Conservation (phyloP, 2,329 filamentous ascomycete species). For the Stylonectria norvegica region DNA sequence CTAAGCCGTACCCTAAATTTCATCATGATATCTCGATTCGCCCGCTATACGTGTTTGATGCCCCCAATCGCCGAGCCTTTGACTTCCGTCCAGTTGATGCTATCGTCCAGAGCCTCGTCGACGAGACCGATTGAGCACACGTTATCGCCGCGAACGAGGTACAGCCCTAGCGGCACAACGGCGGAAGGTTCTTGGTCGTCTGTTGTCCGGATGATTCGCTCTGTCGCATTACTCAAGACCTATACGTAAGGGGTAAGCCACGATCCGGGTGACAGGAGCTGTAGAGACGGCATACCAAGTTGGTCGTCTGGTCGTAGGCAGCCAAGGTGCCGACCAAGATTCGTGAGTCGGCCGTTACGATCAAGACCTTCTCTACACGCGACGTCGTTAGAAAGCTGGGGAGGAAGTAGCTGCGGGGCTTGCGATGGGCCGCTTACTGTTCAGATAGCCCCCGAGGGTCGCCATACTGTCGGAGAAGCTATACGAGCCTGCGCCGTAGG, state of each 20-base stretch:
- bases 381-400: slow-evolving; percentile 1
- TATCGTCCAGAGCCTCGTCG: slow-evolving; percentile 82
- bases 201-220: slow-evolving; percentile 82
- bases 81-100: slow-evolving; percentile 91
- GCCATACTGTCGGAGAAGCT: slow-evolving; percentile 33
- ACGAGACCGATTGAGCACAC: slow-evolving; percentile 87
- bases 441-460: slow-evolving; percentile 43
- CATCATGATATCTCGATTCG: slow-evolving; percentile 2
- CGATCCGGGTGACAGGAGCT: neutral
- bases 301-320: slow-evolving; percentile 87
- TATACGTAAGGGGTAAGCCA: slow-evolving; percentile 29
- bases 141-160: slow-evolving; percentile 90
- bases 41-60: slow-evolving; percentile 67
- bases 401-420: slow-evolving; percentile 4
- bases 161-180: slow-evolving; percentile 80
- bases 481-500: slow-evolving; percentile 1
- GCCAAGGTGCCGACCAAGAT: slow-evolving; percentile 79
- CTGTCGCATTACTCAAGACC: slow-evolving; percentile 78
- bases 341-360: slow-evolving; percentile 89
- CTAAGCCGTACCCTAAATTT: slow-evolving; percentile 18
- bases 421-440: slow-evolving; percentile 34
- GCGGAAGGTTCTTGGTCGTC: slow-evolving; percentile 80
- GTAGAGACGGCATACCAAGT: slow-evolving; percentile 57
- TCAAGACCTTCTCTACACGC: slow-evolving; percentile 75
- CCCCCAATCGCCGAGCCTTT: slow-evolving; percentile 78